Evolutionary conservation across 257 asterid species (phyloP).

Genomic region (Knoxia roxburghii): DNA sequence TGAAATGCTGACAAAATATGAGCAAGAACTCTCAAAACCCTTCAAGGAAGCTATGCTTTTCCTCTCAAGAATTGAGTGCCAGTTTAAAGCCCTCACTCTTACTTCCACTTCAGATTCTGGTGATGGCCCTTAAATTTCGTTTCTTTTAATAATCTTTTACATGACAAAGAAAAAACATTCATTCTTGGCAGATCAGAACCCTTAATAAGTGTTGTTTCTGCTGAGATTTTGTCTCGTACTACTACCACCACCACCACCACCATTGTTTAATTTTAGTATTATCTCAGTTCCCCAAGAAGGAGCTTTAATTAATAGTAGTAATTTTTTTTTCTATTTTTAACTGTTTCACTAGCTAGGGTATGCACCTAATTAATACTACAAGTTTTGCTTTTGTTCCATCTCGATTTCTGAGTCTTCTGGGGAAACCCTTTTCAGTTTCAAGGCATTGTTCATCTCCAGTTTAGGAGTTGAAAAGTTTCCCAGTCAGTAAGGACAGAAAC

Average conservation of each 20-base stretch:
- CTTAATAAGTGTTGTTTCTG: constrained; percentile 22
- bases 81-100: constrained; percentile 66
- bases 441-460: constrained; percentile 11
- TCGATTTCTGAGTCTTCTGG: background rate
- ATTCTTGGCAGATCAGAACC: constrained; percentile 40
- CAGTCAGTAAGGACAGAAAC: background rate
- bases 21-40: constrained; percentile 92
- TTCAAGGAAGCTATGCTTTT: constrained; percentile 92
- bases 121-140: constrained; percentile 14
- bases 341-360: constrained; percentile 19
- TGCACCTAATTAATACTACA: background rate
- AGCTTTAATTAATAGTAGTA: too few relatives aligned
- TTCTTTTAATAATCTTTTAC: background rate
- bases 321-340: background rate
- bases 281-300: constrained; percentile 38
- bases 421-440: constrained; percentile 4
- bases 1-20: constrained; percentile 84
- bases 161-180: constrained; percentile 11
- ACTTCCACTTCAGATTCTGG: constrained; percentile 52
- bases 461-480: background rate
- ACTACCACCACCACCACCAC: too few relatives aligned
- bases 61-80: constrained; percentile 70
- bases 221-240: constrained; percentile 23
- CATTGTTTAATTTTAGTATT: constrained; percentile 11
- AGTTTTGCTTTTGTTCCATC: background rate